These are phyloP conservation scores for Mycena galericulata DNA, from an alignment of 768 basidiomycete species.

Conservation along the genomic window DNA sequence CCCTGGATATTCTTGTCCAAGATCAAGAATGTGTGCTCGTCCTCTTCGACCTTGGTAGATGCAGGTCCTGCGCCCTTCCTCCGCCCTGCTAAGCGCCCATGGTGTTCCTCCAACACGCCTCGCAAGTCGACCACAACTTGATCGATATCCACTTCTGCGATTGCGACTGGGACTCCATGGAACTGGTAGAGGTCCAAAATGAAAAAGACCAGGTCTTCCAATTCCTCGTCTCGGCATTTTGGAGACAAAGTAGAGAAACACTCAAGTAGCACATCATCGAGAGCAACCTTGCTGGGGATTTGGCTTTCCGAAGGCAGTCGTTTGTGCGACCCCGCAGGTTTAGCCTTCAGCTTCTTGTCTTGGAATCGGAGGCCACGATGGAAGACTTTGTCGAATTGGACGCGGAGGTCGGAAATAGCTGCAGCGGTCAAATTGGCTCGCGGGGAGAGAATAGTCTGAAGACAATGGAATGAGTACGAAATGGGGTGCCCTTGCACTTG, in stretches of 20 bases:
- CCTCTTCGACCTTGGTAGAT: constrained; percentile 43
- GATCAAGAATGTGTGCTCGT: constrained; percentile 87
- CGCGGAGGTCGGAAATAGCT: constrained; percentile 67
- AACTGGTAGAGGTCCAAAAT: constrained; percentile 95
- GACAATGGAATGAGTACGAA: constrained; percentile 10
- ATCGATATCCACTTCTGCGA: constrained; percentile 92
- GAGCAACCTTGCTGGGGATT: constrained; percentile 57
- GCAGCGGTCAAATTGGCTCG: constrained; percentile 56
- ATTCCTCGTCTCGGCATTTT: constrained; percentile 89
- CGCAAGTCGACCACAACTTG: constrained; percentile 92
- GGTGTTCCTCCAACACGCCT: constrained; percentile 78
- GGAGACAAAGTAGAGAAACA: constrained; percentile 89
- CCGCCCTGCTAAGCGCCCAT: constrained; percentile 47
- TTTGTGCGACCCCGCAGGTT: constrained; percentile 47
- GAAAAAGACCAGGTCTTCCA: constrained; percentile 96
- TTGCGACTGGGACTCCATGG: constrained; percentile 88
- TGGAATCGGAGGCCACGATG: constrained; percentile 68
- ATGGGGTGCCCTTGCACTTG: background rate
- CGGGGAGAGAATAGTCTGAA: constrained; percentile 74
- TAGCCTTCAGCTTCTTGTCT: constrained; percentile 69
- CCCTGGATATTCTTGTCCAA: constrained; percentile 91
- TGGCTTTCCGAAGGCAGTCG: constrained; percentile 47
- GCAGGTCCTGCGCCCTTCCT: constrained; percentile 39
- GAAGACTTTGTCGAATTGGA: constrained; percentile 81
- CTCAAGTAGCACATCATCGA: constrained; percentile 83